phyloP scores from a whole-genome alignment of 352 stramenopile genomes.

The Pythium coloratum region DNA sequence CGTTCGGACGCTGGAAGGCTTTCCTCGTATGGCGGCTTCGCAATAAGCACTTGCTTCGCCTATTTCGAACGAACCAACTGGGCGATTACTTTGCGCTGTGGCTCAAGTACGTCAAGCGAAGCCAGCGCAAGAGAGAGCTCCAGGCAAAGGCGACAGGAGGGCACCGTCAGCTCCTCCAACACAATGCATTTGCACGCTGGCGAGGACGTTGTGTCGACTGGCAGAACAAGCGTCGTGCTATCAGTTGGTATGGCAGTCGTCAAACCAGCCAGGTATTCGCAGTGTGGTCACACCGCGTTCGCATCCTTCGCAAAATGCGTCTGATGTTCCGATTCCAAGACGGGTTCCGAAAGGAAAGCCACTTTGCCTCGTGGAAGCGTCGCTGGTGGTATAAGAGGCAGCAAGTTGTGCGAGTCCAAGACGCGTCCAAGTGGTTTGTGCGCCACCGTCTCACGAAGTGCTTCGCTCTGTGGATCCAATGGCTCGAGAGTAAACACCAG shows the following conservation, averaged over 20 bases:
- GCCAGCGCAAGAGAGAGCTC: constrained; percentile 1
- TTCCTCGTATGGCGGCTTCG: constrained; percentile 12
- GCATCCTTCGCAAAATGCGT: constrained; percentile 38
- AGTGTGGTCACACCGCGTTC: constrained; percentile 10
- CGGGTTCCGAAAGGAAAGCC: constrained; percentile 32
- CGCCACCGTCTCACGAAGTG: constrained; percentile 24
- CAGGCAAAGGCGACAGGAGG: neutral
- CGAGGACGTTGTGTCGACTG: neutral
- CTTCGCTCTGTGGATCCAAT: constrained; percentile 42
- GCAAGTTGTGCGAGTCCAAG: constrained; percentile 28
- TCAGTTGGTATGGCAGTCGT: neutral
- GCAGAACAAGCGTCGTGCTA: neutral
- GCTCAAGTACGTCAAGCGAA: constrained; percentile 9
- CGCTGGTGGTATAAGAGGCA: constrained; percentile 29
- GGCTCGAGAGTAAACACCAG: constrained; percentile 17
- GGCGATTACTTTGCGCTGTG: constrained; percentile 18
- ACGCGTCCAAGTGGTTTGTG: constrained; percentile 35
- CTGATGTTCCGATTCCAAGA: constrained; percentile 41
- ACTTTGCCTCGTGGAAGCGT: constrained; percentile 53
- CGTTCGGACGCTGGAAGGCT: neutral
- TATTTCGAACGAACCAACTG: constrained; percentile 12
- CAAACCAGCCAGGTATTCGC: neutral
- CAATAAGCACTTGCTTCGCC: constrained; percentile 8
- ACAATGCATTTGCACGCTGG: constrained; percentile 2
- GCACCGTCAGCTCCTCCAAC: neutral